Evolutionary conservation across 768 basidiomycete species (phyloP).

Genomic region (Termitomyces sp.): DNA sequence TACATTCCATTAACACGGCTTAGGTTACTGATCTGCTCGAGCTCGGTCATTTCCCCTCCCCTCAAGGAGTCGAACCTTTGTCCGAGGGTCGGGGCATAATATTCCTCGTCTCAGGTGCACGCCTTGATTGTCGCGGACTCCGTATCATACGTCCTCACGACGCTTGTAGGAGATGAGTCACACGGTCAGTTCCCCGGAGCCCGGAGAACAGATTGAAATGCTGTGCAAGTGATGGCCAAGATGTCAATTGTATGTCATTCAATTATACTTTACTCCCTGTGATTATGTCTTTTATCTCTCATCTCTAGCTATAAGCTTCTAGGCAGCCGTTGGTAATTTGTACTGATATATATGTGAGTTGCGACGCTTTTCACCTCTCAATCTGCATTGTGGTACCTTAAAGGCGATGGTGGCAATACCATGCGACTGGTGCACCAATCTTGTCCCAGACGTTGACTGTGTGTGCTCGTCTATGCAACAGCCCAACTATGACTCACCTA

Average conservation of each 20-base stretch:
- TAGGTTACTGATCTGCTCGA: background rate
- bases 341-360: too few species aligned
- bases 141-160: background rate
- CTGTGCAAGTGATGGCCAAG: background rate
- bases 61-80: background rate
- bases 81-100: background rate
- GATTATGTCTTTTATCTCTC: background rate
- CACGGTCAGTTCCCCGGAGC: background rate
- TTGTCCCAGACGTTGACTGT: background rate
- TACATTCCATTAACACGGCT: background rate
- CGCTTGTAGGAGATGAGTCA: background rate
- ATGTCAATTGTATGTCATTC: background rate
- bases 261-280: background rate
- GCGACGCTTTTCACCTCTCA: background rate
- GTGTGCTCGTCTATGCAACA: background rate
- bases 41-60: background rate
- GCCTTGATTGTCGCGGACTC: background rate
- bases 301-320: background rate
- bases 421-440: too few species aligned
- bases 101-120: background rate
- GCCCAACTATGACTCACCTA: too few species aligned
- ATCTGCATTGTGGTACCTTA: background rate
- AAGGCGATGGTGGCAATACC: too few species aligned
- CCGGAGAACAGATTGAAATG: background rate
- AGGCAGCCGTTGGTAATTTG: background rate